Evolutionary conservation across 1,284 basidiomycete genomes (phyloP).

Genomic region (Apiotrichum laibachii): DNA sequence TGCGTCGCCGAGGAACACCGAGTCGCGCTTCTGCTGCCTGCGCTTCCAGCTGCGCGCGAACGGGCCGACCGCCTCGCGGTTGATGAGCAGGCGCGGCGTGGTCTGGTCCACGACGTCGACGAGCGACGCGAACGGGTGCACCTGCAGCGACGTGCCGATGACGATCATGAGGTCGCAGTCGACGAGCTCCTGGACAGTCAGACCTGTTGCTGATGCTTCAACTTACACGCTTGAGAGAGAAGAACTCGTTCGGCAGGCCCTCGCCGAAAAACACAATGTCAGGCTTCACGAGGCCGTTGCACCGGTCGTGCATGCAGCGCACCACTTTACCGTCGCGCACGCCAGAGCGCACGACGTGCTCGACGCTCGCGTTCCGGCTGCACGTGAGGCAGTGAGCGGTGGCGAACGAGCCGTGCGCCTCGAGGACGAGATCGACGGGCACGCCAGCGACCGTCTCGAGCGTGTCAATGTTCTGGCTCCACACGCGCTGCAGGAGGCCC

Average conservation of each 20-base stretch:
- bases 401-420: constrained; percentile 92
- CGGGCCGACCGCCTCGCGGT: constrained; percentile 56
- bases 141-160: constrained; percentile 76
- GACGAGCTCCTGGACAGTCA: constrained; percentile 13
- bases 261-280: constrained; percentile 97
- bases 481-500: constrained; percentile 42
- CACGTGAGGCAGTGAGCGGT: constrained; percentile 77
- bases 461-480: constrained; percentile 68
- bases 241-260: constrained; percentile 52
- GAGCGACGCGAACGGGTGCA: constrained; percentile 58
- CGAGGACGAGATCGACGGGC: constrained; percentile 69
- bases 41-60: constrained; percentile 19
- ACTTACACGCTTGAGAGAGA: constrained; percentile 37
- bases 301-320: constrained; percentile 56
- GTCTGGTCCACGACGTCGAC: constrained; percentile 50
- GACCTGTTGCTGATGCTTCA: background rate
- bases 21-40: constrained; percentile 31
- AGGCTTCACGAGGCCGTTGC: constrained; percentile 76
- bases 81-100: constrained; percentile 56
- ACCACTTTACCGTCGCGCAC: constrained; percentile 63
- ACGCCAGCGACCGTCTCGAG: constrained; percentile 84
- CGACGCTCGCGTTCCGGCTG: constrained; percentile 56
- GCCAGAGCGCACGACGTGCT: constrained; percentile 64
- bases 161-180: constrained; percentile 83
- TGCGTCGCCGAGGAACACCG: constrained; percentile 48